Evolutionary conservation across 345 rosid species (phyloP).

Genomic region (Salix dunnii): DNA sequence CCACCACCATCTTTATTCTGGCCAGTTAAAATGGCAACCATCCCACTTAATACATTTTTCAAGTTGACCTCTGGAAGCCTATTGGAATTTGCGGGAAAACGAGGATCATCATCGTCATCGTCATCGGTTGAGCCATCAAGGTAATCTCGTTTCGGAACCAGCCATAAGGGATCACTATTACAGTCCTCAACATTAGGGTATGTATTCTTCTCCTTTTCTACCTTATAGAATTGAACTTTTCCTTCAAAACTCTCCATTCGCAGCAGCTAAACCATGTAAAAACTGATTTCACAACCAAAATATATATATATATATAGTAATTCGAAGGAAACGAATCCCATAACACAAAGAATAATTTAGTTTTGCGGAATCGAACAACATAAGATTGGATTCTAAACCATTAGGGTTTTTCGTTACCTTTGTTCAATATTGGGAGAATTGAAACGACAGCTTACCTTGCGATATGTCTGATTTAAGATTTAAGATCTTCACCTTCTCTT

Average conservation of each 20-base stretch:
- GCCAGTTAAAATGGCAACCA: constrained; percentile 80
- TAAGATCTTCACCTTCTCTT: background rate
- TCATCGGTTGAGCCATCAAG: constrained; percentile 54
- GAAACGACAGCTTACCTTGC: background rate
- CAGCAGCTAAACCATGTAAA: background rate
- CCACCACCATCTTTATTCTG: constrained; percentile 36
- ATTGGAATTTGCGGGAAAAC: constrained; percentile 11
- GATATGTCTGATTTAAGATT: background rate
- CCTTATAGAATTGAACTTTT: constrained; percentile 6
- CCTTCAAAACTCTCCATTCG: constrained; percentile 25
- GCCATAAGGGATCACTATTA: constrained; percentile 4
- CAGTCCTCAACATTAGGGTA: constrained; percentile 22
- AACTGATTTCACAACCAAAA: background rate
- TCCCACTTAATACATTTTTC: constrained; percentile 72
- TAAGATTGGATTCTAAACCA: background rate
- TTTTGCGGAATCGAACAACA: background rate
- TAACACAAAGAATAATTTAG: background rate
- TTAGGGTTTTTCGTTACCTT: background rate
- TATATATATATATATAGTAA: background rate
- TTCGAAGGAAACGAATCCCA: background rate
- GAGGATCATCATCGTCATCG: constrained; percentile 44
- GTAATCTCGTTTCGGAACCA: constrained; percentile 15
- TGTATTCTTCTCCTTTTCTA: constrained; percentile 12
- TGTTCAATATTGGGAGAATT: background rate
- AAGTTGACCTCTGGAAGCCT: constrained; percentile 66